phyloP scores from a whole-genome alignment of 1,139 yeast genomes.

The Keqinozyma sinolaborantium region DNA sequence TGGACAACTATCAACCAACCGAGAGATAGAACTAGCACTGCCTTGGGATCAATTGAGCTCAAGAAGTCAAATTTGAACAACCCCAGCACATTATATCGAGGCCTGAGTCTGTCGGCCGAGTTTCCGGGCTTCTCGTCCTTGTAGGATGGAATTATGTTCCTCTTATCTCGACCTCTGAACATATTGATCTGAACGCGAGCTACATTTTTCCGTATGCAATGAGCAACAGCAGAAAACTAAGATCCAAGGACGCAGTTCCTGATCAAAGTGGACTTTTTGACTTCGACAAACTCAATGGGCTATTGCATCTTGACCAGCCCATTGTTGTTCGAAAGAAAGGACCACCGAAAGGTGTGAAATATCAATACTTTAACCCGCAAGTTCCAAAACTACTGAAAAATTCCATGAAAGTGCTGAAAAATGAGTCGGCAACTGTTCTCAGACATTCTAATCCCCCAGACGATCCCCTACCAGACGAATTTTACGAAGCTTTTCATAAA shows the following conservation, averaged over 20 bases:
- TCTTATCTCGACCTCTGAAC: conserved; percentile 13
- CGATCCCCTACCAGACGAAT: conserved; percentile 46
- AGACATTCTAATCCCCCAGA: conserved; percentile 15
- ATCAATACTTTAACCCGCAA: not conserved
- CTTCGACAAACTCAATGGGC: conserved; percentile 27
- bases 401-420: not conserved
- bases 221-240: conserved; percentile 14
- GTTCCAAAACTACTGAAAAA: not conserved
- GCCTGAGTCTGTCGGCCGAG: not conserved
- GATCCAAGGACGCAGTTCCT: conserved; percentile 15
- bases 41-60: not conserved
- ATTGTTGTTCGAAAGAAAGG: conserved; percentile 11
- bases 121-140: conserved; percentile 2
- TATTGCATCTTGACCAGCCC: conserved; percentile 19
- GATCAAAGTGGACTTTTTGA: conserved; percentile 19
- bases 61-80: not conserved
- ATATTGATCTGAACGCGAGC: conserved; percentile 2
- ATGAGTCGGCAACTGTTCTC: conserved; percentile 8
- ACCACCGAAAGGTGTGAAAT: conserved; percentile 1
- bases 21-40: conserved; percentile 4
- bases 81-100: not conserved
- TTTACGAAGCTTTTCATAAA: conserved; percentile 51
- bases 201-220: conserved; percentile 2
- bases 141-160: conserved; percentile 6
- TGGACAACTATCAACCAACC: conserved; percentile 51